A percentile compares a stretch with the other conserved stretches of the same genome.
phyloP scores from a whole-genome alignment of 345 rosid species.

The Eutrema heterophyllum region DNA sequence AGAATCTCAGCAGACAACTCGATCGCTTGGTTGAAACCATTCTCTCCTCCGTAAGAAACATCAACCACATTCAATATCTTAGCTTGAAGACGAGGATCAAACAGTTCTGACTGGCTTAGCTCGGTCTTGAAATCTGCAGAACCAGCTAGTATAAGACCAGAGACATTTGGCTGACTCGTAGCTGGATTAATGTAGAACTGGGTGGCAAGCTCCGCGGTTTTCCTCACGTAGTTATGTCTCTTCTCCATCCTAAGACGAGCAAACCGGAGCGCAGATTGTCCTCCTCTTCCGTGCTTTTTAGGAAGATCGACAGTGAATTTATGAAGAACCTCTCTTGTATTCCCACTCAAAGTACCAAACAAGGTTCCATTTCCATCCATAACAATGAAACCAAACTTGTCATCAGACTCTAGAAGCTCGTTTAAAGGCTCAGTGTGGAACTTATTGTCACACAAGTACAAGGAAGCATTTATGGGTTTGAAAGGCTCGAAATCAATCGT shows the following conservation, averaged over 20 bases:
- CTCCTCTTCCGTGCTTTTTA: slow-evolving; percentile 94
- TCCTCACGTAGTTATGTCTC: slow-evolving; percentile 86
- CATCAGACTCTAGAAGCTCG: slow-evolving; percentile 86
- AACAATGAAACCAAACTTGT: slow-evolving; percentile 86
- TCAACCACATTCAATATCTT: slow-evolving; percentile 85
- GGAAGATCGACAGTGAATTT: slow-evolving; percentile 82
- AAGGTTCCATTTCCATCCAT: slow-evolving; percentile 93
- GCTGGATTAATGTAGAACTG: slow-evolving; percentile 83
- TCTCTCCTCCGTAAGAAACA: slow-evolving; percentile 95
- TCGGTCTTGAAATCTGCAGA: slow-evolving; percentile 98
- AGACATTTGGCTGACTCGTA: slow-evolving; percentile 87
- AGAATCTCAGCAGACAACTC: slow-evolving; percentile 81
- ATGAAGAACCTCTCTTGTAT: slow-evolving; percentile 83
- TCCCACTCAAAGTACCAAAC: slow-evolving; percentile 88
- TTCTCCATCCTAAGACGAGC: slow-evolving; percentile 95
- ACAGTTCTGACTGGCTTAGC: slow-evolving; percentile 89
- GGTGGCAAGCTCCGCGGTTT: slow-evolving; percentile 92
- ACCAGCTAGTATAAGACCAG: slow-evolving; percentile 91
- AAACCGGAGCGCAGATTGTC: slow-evolving; percentile 86
- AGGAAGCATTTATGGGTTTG: slow-evolving; percentile 81
- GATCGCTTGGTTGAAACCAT: slow-evolving; percentile 87
- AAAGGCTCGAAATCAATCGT: slow-evolving; percentile 93
- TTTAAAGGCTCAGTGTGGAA: slow-evolving; percentile 84
- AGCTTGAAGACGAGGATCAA: slow-evolving; percentile 91
- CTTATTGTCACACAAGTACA: slow-evolving; percentile 84